phyloP scores from a whole-genome alignment of 441 rosid species.

The Manihot esculenta region DNA sequence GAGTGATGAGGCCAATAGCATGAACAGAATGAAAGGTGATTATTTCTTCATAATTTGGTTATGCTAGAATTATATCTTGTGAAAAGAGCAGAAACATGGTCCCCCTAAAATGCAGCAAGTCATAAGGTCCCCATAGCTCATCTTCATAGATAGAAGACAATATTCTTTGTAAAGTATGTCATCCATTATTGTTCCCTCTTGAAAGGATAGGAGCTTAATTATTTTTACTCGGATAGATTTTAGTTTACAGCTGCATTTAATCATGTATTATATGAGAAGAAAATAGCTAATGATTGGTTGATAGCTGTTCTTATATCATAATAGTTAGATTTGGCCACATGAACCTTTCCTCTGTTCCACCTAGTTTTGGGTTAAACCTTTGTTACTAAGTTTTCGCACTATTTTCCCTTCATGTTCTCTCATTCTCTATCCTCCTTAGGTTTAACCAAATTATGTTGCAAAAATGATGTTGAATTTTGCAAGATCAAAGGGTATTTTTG shows the following conservation, averaged over 20 bases:
- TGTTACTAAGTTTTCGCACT: too few relatives aligned
- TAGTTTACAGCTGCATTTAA: too few relatives aligned
- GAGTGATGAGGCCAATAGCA: not conserved
- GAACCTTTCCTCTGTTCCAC: too few relatives aligned
- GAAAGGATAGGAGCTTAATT: not conserved
- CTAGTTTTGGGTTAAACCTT: too few relatives aligned
- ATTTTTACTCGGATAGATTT: not conserved
- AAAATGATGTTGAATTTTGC: not conserved
- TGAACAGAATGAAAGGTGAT: not conserved
- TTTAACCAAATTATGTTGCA: not conserved
- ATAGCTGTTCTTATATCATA: too few relatives aligned
- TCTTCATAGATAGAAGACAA: not conserved
- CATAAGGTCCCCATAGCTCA: conserved; percentile 1
- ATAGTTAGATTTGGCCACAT: too few relatives aligned
- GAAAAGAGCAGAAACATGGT: conserved; percentile 8
- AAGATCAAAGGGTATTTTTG: not conserved
- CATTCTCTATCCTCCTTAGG: too few relatives aligned
- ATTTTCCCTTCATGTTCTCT: too few relatives aligned
- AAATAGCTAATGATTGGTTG: too few relatives aligned
- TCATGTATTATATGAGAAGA: too few relatives aligned
- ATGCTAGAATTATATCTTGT: not conserved
- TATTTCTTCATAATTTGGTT: not conserved
- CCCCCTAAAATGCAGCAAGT: not conserved
- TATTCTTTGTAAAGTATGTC: not conserved
- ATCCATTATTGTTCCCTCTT: not conserved